Conservation (phyloP, 805 yeast species). For the Kodamaea kakaduensis region DNA sequence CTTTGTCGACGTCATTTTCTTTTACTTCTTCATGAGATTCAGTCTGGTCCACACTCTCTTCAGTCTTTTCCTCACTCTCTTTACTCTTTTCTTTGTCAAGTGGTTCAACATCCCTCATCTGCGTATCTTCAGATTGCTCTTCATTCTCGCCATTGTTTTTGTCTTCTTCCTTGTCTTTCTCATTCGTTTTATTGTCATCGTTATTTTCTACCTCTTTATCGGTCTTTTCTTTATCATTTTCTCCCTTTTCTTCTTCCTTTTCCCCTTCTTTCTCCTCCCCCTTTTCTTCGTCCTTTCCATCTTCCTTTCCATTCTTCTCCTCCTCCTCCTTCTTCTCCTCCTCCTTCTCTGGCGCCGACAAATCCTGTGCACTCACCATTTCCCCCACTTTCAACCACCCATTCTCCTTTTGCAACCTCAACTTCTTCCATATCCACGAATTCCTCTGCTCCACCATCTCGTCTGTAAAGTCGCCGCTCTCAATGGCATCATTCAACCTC, state of each 20-base stretch:
- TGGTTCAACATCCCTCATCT: neutral
- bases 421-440: constrained; percentile 31
- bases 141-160: neutral
- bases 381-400: constrained; percentile 28
- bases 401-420: constrained; percentile 19
- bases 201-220: constrained; percentile 5
- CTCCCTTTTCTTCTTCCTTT: constrained; percentile 2
- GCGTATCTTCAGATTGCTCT: neutral
- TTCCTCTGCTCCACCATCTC: constrained; percentile 24
- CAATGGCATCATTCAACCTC: constrained; percentile 12
- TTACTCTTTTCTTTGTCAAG: no score
- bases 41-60: neutral
- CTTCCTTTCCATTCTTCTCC: constrained; percentile 10
- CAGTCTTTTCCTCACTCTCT: neutral
- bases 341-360: constrained; percentile 9
- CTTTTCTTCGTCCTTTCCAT: constrained; percentile 4
- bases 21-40: neutral
- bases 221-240: constrained; percentile 1
- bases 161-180: neutral
- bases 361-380: constrained; percentile 8
- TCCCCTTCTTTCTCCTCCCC: constrained; percentile 3
- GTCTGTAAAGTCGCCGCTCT: constrained; percentile 7
- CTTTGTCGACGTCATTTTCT: neutral
- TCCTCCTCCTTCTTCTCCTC: constrained; percentile 7
- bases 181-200: constrained; percentile 10